phyloP scores from a whole-genome alignment of 306 rosid genomes.

The Abrus pulchellus region DNA sequence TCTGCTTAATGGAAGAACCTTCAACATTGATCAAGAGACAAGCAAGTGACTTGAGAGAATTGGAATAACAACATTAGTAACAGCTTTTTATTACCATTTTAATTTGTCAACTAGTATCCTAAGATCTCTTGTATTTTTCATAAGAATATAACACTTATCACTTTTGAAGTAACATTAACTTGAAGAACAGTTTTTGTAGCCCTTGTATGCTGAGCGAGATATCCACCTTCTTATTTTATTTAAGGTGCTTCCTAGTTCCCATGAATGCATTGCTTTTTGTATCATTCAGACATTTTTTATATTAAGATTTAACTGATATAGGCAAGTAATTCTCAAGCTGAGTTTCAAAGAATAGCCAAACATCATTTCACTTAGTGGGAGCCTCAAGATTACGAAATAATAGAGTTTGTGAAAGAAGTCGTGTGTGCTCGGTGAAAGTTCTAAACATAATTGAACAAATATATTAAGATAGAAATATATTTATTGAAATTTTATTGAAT shows the following conservation, averaged over 20 bases:
- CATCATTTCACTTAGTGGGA: background rate
- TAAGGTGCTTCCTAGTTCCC: background rate
- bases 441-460: conserved; percentile 23
- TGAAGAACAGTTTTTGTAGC: conserved; percentile 19
- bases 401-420: background rate
- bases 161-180: conserved; percentile 2
- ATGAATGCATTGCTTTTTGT: background rate
- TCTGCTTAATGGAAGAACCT: conserved; percentile 63
- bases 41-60: background rate
- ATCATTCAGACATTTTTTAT: background rate
- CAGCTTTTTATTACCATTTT: no score
- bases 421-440: conserved; percentile 19
- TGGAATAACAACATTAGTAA: background rate
- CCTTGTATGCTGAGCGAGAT: background rate
- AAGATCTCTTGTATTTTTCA: no score
- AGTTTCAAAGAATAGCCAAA: background rate
- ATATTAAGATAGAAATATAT: conserved; percentile 21
- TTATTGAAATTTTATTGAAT: conserved; percentile 43
- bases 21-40: background rate
- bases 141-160: conserved; percentile 2
- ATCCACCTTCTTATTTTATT: background rate
- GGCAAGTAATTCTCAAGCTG: background rate
- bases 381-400: background rate
- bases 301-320: conserved; percentile 16
- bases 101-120: no score